A percentile compares a stretch with the other conserved stretches of the same genome.
Evolutionary conservation across 2,329 filamentous ascomycete genomes (phyloP).

Genomic region (Fusarium aywerte): DNA sequence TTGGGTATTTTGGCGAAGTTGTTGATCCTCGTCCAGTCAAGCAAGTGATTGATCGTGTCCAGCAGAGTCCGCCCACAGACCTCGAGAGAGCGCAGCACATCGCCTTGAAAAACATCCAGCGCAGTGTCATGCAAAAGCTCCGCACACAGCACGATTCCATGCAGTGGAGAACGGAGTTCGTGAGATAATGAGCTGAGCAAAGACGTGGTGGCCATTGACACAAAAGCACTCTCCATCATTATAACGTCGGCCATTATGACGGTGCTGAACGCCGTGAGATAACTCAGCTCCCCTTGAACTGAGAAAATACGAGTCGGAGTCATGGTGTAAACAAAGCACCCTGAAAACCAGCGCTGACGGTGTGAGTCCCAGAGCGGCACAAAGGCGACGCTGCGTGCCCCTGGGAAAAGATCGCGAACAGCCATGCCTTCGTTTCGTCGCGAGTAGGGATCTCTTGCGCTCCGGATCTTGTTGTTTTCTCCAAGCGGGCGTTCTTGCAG

Average conservation of each 20-base stretch:
- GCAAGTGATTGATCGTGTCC: slow-evolving; percentile 65
- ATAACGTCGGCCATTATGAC: slow-evolving; percentile 67
- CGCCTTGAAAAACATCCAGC: slow-evolving; percentile 59
- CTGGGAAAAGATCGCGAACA: slow-evolving; percentile 53
- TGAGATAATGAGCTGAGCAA: slow-evolving; percentile 70
- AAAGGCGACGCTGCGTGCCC: slow-evolving; percentile 58
- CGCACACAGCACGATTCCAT: slow-evolving; percentile 66
- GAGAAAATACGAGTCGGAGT: slow-evolving; percentile 57
- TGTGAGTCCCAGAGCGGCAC: slow-evolving; percentile 61
- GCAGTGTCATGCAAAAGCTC: slow-evolving; percentile 64
- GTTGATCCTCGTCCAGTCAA: slow-evolving; percentile 66
- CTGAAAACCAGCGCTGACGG: slow-evolving; percentile 60
- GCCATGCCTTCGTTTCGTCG: slow-evolving; percentile 34
- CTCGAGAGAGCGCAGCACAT: slow-evolving; percentile 61
- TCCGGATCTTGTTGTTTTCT: neutral
- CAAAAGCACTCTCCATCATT: slow-evolving; percentile 53
- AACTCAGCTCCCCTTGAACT: slow-evolving; percentile 60
- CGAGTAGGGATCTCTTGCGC: slow-evolving; percentile 18
- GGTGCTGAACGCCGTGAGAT: slow-evolving; percentile 62
- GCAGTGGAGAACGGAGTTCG: slow-evolving; percentile 69
- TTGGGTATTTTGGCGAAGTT: slow-evolving; percentile 43
- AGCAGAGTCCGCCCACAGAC: slow-evolving; percentile 62
- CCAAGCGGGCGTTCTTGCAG: neutral
- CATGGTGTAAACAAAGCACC: slow-evolving; percentile 62
- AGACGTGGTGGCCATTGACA: slow-evolving; percentile 64